These are phyloP conservation scores for Nicotiana obtusifolia DNA, from an alignment of 257 asterid species.

Conservation along the genomic window DNA sequence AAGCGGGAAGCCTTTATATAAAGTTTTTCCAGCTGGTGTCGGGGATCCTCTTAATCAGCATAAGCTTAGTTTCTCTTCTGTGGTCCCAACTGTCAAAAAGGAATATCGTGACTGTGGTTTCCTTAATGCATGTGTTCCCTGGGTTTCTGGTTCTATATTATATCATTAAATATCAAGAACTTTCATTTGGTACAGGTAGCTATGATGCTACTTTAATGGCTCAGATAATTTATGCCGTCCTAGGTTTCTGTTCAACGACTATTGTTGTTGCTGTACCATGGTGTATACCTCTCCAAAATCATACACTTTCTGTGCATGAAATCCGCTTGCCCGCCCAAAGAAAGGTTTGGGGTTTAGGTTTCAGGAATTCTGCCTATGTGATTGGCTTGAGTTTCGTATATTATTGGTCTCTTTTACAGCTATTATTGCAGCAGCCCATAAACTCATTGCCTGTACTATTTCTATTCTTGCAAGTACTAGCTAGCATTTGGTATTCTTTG, in stretches of 20 bases:
- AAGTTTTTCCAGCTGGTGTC: constrained; percentile 55
- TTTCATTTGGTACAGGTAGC: constrained; percentile 28
- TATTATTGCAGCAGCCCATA: constrained; percentile 75
- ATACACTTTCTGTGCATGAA: background rate
- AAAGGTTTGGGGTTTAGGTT: constrained; percentile 17
- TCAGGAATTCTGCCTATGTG: constrained; percentile 39
- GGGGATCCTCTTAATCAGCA: constrained; percentile 33
- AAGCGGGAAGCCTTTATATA: constrained; percentile 41
- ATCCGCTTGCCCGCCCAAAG: background rate
- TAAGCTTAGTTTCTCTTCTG: constrained; percentile 31
- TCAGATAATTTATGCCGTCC: constrained; percentile 50
- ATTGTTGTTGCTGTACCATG: constrained; percentile 53
- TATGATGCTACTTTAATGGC: constrained; percentile 42
- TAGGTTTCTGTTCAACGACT: constrained; percentile 44
- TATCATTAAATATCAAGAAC: constrained; percentile 37
- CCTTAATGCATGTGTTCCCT: constrained; percentile 44
- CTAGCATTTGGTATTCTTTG: constrained; percentile 38
- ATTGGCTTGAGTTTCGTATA: constrained; percentile 56
- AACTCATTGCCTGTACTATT: constrained; percentile 59
- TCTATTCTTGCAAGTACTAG: constrained; percentile 54
- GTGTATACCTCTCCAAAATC: constrained; percentile 43
- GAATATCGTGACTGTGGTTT: constrained; percentile 23
- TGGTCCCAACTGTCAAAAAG: constrained; percentile 27
- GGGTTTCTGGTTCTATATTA: constrained; percentile 43
- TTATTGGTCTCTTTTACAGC: constrained; percentile 82